These are phyloP conservation scores for Geotrichum australiense DNA, from an alignment of 1,139 yeast genomes.

Conservation along the genomic window DNA sequence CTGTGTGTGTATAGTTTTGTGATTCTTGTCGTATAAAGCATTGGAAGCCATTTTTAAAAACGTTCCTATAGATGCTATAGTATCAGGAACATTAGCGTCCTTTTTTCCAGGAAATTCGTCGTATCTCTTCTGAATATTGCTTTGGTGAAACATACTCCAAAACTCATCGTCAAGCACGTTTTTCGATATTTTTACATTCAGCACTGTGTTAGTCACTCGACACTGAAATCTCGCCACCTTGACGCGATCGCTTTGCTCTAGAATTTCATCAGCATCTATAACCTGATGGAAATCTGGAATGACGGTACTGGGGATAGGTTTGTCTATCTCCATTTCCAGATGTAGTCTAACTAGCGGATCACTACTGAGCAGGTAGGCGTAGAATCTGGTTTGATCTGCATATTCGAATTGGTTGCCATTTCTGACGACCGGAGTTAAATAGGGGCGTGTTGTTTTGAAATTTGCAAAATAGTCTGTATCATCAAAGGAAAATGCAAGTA, in stretches of 20 bases:
- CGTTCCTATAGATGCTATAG: constrained; percentile 26
- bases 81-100: constrained; percentile 20
- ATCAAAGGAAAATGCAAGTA: constrained; percentile 20
- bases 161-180: constrained; percentile 25
- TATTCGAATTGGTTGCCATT: neutral
- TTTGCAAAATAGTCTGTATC: constrained; percentile 14
- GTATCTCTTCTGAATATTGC: constrained; percentile 23
- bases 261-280: neutral
- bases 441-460: constrained; percentile 1
- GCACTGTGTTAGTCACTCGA: constrained; percentile 20
- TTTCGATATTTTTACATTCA: constrained; percentile 24
- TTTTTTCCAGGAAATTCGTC: constrained; percentile 20
- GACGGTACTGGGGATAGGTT: neutral
- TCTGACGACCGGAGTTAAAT: neutral
- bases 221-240: constrained; percentile 19
- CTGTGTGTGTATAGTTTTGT: constrained; percentile 24
- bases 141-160: constrained; percentile 22
- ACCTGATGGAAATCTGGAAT: constrained; percentile 1
- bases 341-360: neutral
- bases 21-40: constrained; percentile 24
- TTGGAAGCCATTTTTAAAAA: constrained; percentile 26
- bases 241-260: neutral
- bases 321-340: neutral
- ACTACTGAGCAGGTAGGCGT: neutral
- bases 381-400: neutral